Percentiles rank a stretch among this genome's conserved stretches.
phyloP scores from a whole-genome alignment of 73 alveolate genomes.

The Paramecium sexaurelia region DNA sequence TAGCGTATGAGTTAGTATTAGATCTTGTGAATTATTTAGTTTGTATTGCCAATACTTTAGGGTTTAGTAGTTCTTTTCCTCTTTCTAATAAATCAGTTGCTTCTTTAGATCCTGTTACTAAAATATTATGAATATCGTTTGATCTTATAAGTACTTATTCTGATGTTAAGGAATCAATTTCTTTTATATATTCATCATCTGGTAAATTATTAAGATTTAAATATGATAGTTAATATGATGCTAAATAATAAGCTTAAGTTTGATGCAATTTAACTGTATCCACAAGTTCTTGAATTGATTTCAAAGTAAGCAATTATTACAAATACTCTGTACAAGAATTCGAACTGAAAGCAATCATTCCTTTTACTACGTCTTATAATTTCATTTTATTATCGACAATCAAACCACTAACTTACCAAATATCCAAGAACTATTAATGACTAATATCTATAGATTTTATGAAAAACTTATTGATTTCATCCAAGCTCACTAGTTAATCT shows the following conservation, averaged over 20 bases:
- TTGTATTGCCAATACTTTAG: neutral
- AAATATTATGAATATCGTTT: neutral
- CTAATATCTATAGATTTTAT: neutral
- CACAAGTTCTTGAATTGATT: neutral
- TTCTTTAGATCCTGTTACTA: neutral
- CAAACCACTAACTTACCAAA: neutral
- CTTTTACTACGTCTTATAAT: neutral
- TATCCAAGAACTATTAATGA: neutral
- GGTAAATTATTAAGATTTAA: neutral
- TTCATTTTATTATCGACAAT: too few species aligned
- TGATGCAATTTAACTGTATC: neutral
- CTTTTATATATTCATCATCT: neutral
- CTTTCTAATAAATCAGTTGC: neutral
- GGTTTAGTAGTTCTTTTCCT: neutral
- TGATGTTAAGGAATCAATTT: neutral
- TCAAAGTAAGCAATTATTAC: neutral
- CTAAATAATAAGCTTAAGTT: neutral
- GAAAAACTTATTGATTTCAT: neutral
- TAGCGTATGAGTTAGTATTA: neutral
- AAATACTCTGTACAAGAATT: neutral
- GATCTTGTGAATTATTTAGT: neutral
- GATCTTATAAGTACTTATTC: neutral
- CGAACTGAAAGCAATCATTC: neutral
- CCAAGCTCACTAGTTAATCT: too few species aligned
- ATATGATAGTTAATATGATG: neutral